phyloP scores from a whole-genome alignment of 129 eudicot genomes.

The Glebionis coronaria region DNA sequence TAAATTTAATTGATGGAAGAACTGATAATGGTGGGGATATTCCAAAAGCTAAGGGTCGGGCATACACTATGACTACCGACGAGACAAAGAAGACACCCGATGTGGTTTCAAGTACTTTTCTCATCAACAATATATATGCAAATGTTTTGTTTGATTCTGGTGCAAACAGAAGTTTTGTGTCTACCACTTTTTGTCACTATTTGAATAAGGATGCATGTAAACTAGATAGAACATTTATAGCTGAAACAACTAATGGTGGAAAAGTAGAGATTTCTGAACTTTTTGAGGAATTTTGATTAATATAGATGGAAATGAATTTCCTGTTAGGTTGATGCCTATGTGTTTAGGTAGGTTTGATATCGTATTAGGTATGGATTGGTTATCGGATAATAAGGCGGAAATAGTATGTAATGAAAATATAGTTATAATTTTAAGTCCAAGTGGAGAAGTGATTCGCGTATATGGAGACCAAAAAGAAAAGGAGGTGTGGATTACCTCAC shows the following conservation, averaged over 20 bases:
- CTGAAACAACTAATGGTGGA: not conserved
- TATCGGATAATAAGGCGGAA: not conserved
- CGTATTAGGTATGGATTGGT: not conserved
- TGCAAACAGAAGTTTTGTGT: not conserved
- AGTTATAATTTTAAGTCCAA: no score
- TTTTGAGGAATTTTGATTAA: not conserved
- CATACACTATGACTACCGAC: not conserved
- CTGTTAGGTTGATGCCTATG: not conserved
- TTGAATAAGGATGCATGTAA: not conserved
- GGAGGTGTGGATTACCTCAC: no score
- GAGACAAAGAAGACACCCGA: not conserved
- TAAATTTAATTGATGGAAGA: not conserved
- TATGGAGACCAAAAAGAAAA: no score
- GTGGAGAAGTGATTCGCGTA: no score
- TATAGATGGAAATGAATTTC: not conserved
- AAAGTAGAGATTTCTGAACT: not conserved
- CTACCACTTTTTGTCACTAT: not conserved
- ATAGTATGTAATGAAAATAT: not conserved
- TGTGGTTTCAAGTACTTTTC: not conserved
- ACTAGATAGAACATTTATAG: not conserved
- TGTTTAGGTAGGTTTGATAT: not conserved
- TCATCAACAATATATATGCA: not conserved
- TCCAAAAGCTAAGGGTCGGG: not conserved
- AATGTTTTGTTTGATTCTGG: not conserved
- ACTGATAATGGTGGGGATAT: not conserved